A percentile compares a stretch with the other conserved stretches of the same genome.
These are phyloP conservation scores for Cordyceps farinosa DNA, from an alignment of 2,329 filamentous ascomycete genomes.

Conservation along the genomic window DNA sequence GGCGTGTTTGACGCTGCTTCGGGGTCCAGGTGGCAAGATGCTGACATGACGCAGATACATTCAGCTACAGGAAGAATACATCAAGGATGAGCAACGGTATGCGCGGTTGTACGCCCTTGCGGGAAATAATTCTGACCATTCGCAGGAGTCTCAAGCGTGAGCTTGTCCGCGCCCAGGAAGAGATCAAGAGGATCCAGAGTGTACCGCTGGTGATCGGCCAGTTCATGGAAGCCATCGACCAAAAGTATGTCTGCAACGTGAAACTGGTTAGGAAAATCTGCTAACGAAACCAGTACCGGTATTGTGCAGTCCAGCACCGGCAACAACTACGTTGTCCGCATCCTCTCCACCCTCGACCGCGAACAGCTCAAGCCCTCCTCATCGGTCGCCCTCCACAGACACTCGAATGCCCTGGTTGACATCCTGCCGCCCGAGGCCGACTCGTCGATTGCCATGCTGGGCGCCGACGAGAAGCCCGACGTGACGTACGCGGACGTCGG, in stretches of 20 bases:
- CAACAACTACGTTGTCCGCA: slow-evolving; percentile 97
- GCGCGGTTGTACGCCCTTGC: neutral
- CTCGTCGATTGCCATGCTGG: slow-evolving; percentile 97
- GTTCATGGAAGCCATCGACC: slow-evolving; percentile 99
- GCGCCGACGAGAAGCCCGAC: slow-evolving; percentile 94
- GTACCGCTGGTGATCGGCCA: slow-evolving; percentile 97
- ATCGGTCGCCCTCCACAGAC: slow-evolving; percentile 93
- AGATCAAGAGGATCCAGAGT: slow-evolving; percentile 99
- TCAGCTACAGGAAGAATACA: slow-evolving; percentile 98
- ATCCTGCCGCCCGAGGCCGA: slow-evolving; percentile 98
- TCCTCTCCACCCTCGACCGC: slow-evolving; percentile 95
- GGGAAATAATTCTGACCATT: slow-evolving; percentile 13
- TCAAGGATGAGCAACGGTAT: slow-evolving; percentile 98
- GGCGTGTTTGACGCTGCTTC: neutral
- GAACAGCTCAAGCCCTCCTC: slow-evolving; percentile 97
- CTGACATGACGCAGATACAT: slow-evolving; percentile 63
- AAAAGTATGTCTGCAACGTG: slow-evolving; percentile 65
- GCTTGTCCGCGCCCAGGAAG: slow-evolving; percentile 93
- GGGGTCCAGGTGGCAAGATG: slow-evolving; percentile 6
- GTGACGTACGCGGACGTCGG: slow-evolving; percentile 97
- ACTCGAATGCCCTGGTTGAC: slow-evolving; percentile 97
- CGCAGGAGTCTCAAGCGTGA: slow-evolving; percentile 89
- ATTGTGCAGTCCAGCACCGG: slow-evolving; percentile 98
- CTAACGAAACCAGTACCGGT: slow-evolving; percentile 65
- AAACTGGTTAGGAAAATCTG: slow-evolving; percentile 20